A percentile compares a stretch with the other conserved stretches of the same genome.
phyloP scores from a whole-genome alignment of 768 basidiomycete genomes.

The Boletus rubroflammeus region DNA sequence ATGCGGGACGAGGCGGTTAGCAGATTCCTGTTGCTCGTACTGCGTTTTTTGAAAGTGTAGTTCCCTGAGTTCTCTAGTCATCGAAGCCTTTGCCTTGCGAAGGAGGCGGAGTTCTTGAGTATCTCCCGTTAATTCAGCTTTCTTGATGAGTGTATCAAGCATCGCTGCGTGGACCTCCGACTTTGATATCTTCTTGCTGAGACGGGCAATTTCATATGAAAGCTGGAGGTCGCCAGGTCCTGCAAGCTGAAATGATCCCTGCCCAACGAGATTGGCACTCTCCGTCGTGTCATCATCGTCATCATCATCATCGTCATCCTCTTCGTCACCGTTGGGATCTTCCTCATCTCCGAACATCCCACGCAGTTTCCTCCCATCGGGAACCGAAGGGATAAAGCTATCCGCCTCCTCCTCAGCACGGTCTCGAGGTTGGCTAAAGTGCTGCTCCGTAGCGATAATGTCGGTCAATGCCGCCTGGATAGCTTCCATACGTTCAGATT shows the following conservation, averaged over 20 bases:
- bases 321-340: constrained; percentile 40
- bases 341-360: constrained; percentile 39
- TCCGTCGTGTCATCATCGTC: constrained; percentile 38
- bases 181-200: constrained; percentile 71
- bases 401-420: constrained; percentile 10
- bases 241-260: constrained; percentile 66
- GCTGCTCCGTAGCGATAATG: constrained; percentile 85
- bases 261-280: constrained; percentile 31
- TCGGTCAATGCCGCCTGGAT: constrained; percentile 95
- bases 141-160: constrained; percentile 85
- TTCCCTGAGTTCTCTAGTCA: constrained; percentile 80
- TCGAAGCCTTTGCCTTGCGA: constrained; percentile 73
- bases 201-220: constrained; percentile 77
- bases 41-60: constrained; percentile 87
- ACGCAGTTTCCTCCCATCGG: constrained; percentile 19
- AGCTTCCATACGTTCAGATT: constrained; percentile 88
- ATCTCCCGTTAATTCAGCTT: constrained; percentile 92
- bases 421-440: constrained; percentile 29
- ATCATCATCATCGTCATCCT: constrained; percentile 46
- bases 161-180: constrained; percentile 78
- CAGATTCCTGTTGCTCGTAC: constrained; percentile 92
- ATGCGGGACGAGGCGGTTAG: constrained; percentile 80
- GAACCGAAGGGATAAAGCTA: constrained; percentile 1
- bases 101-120: constrained; percentile 81
- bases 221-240: constrained; percentile 89